Base-by-base conservation (phyloP, 441 rosid species). In the Gossypium trilobum region DNA sequence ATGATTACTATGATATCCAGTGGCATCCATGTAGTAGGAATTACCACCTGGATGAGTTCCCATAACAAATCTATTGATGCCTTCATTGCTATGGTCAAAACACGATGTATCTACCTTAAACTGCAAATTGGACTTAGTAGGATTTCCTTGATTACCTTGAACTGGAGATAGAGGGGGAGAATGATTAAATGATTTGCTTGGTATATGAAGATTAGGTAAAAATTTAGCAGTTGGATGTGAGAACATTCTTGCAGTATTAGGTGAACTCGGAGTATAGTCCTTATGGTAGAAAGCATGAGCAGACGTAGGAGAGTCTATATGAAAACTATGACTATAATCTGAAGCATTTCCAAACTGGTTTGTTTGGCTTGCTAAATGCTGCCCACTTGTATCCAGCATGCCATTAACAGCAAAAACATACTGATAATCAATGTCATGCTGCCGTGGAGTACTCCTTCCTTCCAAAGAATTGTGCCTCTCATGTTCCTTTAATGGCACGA, bases 401-500 rank as follows among this genome's bases (percentile, higher is more conserved):
- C 89, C 83, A 55, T 88, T 87, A 60, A 85, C 83, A 64, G 91
- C 88, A 36, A 84, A 79, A 68, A 87, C 82, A 66, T 84, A 88
- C 20, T 83, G 85, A 63, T 80, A 80, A 76, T 83, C 88, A 7
- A 79, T 25, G 57, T 83, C 85, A 10, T 63, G 72, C 31, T 79
- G 85, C 70, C 83, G 79, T 27, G 74, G 74, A 2, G 70, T 58
- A 54, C 9, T 19, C 77, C 77, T 82, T 39, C 77, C 85, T 52
- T 82, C 82, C 10, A 74, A 75, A 22, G 86, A 72, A 6, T 52
- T 79, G 14, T 87, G 88, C 77, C 84, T 81, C 75, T 87, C 88
- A 13, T 70, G 39, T 54, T 82, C 89, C 22, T 52, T 64, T 63
- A 79, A 75, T 33, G 85, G 51, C 44, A 85, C 77, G 2, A 87